A percentile compares a stretch with the other conserved stretches of the same genome.
Conservation (phyloP, 2,329 filamentous ascomycete species). For the Colletotrichum sp. region DNA sequence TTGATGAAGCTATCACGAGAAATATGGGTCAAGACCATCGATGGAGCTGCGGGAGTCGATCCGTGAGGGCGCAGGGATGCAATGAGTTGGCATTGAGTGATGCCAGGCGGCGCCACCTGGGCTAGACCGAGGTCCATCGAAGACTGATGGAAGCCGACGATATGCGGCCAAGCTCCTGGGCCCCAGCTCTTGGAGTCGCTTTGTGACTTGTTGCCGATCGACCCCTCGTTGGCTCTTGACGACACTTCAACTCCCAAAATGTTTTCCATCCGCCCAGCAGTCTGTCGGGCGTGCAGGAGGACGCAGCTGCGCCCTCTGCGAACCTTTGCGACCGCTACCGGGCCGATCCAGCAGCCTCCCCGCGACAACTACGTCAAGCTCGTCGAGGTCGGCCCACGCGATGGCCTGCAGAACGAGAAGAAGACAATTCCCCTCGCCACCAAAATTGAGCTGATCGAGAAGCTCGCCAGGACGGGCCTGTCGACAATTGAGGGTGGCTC, state of each 20-base stretch:
- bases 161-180: slow-evolving; percentile 15
- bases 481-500: slow-evolving; percentile 80
- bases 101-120: neutral
- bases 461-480: slow-evolving; percentile 71
- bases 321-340: slow-evolving; percentile 44
- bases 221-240: neutral
- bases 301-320: slow-evolving; percentile 34
- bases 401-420: slow-evolving; percentile 89
- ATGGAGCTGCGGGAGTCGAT: neutral
- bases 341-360: slow-evolving; percentile 23
- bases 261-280: slow-evolving; percentile 37
- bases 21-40: neutral
- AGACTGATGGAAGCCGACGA: slow-evolving; percentile 12
- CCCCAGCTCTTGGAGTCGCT: neutral
- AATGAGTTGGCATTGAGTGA: neutral
- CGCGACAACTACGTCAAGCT: slow-evolving; percentile 60
- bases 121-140: neutral
- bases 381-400: slow-evolving; percentile 83
- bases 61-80: no score
- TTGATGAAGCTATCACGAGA: neutral
- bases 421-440: slow-evolving; percentile 70
- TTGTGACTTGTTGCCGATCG: neutral
- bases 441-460: slow-evolving; percentile 77
- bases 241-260: slow-evolving; percentile 26
- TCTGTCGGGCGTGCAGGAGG: slow-evolving; percentile 43